Base-by-base conservation (phyloP, 805 yeast species). In the Lipomyces sp. region DNA sequence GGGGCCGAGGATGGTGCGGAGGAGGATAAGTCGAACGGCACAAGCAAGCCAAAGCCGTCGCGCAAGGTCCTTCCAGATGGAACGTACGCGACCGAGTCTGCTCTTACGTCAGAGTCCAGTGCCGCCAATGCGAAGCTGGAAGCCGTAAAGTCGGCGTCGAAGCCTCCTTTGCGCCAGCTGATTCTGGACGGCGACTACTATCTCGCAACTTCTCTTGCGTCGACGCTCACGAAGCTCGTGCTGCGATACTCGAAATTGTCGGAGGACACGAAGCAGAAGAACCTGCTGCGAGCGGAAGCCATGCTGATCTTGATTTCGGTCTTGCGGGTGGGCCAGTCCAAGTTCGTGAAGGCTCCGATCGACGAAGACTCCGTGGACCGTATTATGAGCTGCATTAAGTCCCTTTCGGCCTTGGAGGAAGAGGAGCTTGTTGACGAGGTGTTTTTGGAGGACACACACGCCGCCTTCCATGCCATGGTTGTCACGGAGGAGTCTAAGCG, bases 361-460 rank as follows among this genome's bases (percentile, higher is more conserved):
- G 97, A 93, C 65, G 98, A 93, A 71, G 99, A 95, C 70, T 86
- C 97, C 2, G 81, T 85, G n/a, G 98, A 93, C 71, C 81, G 98
- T 72, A 83, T 93, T 49, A 74, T 89, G 68, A 76, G 91, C n/a
- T 90, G 91, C 66, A 80, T 93, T 62, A 82, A 86, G 61, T 81
- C 85, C 52, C 76, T 95, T 61, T 58, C 65, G 16, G 91, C 84
- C 55, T 83, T 81, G 35, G 74, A 79, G 50, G 76, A 77, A 38
- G 65, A 69, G 26, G 74, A 74, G 45, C 70, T 68, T 47, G 62
- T 72, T 11, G 82, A 83, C 56, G 57, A 73, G 43, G 89, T 93
- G 22, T 93, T 87, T 73, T 77, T 93, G 67, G 87, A 84, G 59
- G 95, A 89, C 57, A 88, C 98, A 14, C 86, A 80, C 65, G 80